These are phyloP conservation scores for Osmanthus fragrans DNA, from an alignment of 257 asterid species.

Conservation along the genomic window DNA sequence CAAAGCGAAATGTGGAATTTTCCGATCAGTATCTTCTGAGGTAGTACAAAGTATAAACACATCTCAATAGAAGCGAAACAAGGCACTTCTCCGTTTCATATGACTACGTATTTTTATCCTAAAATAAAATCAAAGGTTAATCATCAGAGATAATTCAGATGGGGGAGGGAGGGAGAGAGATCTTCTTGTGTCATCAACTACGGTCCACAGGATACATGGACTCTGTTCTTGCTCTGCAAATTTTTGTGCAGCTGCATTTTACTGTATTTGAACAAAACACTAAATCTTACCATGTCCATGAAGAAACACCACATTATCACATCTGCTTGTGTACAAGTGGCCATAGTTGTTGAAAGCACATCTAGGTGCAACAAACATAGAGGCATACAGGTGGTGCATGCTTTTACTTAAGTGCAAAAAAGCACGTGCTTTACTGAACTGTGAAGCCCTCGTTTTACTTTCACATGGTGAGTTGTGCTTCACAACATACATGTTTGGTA, in stretches of 20 bases:
- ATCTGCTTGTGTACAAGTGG: neutral
- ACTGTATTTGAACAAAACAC: neutral
- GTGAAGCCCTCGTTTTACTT: neutral
- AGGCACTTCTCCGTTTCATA: neutral
- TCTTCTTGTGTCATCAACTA: neutral
- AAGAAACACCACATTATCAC: neutral
- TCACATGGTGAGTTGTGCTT: constrained; percentile 5
- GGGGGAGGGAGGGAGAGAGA: neutral
- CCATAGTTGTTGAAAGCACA: neutral
- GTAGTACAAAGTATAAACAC: neutral
- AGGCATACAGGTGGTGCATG: neutral
- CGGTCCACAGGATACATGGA: neutral
- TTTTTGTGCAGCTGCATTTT: neutral
- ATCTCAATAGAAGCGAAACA: neutral
- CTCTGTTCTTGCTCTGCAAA: neutral
- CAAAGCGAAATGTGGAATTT: constrained; percentile 12
- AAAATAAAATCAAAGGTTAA: neutral
- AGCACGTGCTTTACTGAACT: too few species aligned
- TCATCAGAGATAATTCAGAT: neutral
- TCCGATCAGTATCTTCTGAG: neutral
- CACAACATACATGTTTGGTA: neutral
- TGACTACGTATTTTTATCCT: too few species aligned
- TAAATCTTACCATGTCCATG: neutral
- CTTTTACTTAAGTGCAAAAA: neutral
- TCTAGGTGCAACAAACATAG: neutral